Evolutionary conservation across 106 monocot species (phyloP), one percentile per base, ranked within the genome.

Genomic region (Cymbidium sinense): DNA sequence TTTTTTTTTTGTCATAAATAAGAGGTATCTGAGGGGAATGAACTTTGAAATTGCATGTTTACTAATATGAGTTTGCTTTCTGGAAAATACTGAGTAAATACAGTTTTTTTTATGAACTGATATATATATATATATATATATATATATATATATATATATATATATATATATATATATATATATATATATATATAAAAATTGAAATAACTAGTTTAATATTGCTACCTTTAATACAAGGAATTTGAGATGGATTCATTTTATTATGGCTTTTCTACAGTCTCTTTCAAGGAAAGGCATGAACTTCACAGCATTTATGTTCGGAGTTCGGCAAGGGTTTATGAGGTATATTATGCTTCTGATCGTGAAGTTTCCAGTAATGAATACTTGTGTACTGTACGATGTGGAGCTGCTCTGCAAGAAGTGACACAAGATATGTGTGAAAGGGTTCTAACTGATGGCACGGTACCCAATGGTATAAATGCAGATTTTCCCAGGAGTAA

Each of bases 351-450:
- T 77, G 77, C 86, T 70, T 36, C 74, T 72, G 78, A 93, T 67
- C 18, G 81, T 3, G 21, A 83, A 52, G 70, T 70, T 65, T 72
- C 51, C 61, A 81, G 58, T 37, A 89, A 86, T 54, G 94, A 94
- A 52, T 96, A 96, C 67, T 81, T 96, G 9, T 91, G 90, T 75
- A 96, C 94, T 58, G 91, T 96, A 54, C 91, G 81, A 5, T 96
- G 96, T 83, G 89, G 93, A 30, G 75, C 83, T 73, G 73, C 82
- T 76, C 78, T 58, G 58, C 67, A 77, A 28, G 82, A 81, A 80
- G 43, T 55, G 70, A 37, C 58, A 36, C 43, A 19, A 30, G 25
- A 28, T 77, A 36, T 54, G 58, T 34, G 34, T 64, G 80, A 36
- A 15, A 1, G 11, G 47, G 47, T 2, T 47, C 15, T 15, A 15